Evolutionary conservation across 805 yeast genomes (phyloP).

Genomic region (Metschnikowia bowlesiae): DNA sequence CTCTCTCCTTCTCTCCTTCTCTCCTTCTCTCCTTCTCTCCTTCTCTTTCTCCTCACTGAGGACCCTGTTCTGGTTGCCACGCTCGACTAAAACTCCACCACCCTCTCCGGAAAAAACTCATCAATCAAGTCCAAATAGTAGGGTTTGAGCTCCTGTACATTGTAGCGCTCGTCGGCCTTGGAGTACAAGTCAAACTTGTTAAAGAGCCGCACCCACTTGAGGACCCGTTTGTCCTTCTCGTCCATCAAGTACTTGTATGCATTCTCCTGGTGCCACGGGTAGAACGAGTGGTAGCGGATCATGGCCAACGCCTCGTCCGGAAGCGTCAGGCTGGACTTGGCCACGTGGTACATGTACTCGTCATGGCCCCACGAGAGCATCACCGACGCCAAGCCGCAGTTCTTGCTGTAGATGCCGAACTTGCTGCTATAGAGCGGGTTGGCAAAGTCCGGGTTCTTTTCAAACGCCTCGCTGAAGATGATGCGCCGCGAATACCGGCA

Average conservation of each 20-base stretch:
- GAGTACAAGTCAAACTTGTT: constrained; percentile 68
- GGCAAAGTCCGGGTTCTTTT: constrained; percentile 53
- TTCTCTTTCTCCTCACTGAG: too few species aligned
- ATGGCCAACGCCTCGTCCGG: constrained; percentile 68
- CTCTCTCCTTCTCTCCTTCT: too few species aligned
- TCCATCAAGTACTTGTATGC: constrained; percentile 64
- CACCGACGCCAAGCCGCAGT: constrained; percentile 65
- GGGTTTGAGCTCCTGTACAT: constrained; percentile 48
- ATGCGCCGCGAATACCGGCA: constrained; percentile 58
- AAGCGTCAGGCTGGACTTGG: constrained; percentile 57
- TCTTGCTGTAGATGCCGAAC: constrained; percentile 59
- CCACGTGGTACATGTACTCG: constrained; percentile 71
- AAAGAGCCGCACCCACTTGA: constrained; percentile 60
- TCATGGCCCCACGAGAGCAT: constrained; percentile 80
- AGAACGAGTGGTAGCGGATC: constrained; percentile 71
- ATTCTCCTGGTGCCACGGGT: constrained; percentile 72
- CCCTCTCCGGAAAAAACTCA: constrained; percentile 57
- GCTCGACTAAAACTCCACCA: constrained; percentile 47
- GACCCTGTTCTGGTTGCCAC: too few species aligned
- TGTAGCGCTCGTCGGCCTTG: constrained; percentile 47
- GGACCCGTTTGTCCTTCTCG: constrained; percentile 55
- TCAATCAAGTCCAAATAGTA: constrained; percentile 62
- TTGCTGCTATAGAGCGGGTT: constrained; percentile 65
- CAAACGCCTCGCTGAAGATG: constrained; percentile 57
- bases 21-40: too few species aligned